Evolutionary conservation across 768 basidiomycete genomes (phyloP).

Genomic region (Dacryopinax spathularia): DNA sequence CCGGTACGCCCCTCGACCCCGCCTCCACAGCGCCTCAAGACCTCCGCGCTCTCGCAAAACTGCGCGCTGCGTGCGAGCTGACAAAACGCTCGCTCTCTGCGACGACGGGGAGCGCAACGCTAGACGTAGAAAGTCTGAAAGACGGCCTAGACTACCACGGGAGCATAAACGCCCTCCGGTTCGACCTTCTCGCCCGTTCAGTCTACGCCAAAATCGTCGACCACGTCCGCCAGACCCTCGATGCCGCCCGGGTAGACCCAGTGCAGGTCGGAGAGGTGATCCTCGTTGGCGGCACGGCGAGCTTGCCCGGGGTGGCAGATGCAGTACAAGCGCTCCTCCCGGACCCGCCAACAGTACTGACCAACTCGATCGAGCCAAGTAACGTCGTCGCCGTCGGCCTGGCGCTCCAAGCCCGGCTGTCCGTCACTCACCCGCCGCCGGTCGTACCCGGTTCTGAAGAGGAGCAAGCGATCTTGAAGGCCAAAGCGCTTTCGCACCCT

Average conservation of each 20-base stretch:
- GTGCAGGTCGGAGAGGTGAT: conserved; percentile 65
- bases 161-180: conserved; percentile 45
- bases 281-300: conserved; percentile 62
- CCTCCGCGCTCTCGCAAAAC: conserved; percentile 81
- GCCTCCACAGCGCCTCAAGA: conserved; percentile 40
- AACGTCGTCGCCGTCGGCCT: conserved; percentile 65
- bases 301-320: conserved; percentile 61
- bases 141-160: conserved; percentile 85
- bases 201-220: conserved; percentile 45
- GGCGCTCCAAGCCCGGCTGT: conserved; percentile 55
- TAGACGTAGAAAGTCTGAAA: conserved; percentile 86
- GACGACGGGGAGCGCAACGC: conserved; percentile 71
- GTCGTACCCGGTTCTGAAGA: conserved; percentile 36
- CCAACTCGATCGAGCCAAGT: conserved; percentile 63
- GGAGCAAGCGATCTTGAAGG: conserved; percentile 23
- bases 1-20: conserved; percentile 56
- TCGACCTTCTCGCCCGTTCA: conserved; percentile 46
- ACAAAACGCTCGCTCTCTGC: conserved; percentile 89
- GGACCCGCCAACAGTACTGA: conserved; percentile 40
- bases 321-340: conserved; percentile 37
- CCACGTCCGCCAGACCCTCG: conserved; percentile 41
- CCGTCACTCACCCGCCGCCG: conserved; percentile 32
- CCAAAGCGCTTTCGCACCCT: conserved; percentile 45
- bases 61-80: conserved; percentile 82
- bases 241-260: conserved; percentile 39